phyloP scores from a whole-genome alignment of 345 rosid genomes.

The Citropsis articulata region DNA sequence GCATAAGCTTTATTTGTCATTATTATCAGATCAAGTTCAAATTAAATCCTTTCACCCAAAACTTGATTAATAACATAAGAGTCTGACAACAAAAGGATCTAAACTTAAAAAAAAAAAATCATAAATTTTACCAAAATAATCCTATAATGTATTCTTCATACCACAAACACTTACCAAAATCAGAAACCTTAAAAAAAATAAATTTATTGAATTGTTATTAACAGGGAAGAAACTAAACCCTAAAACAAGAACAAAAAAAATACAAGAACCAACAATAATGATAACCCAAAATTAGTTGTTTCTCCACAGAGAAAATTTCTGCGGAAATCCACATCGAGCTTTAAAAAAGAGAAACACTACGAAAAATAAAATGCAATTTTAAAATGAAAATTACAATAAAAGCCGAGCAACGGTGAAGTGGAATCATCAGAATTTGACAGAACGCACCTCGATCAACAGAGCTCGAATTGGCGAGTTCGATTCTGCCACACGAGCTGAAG shows the following conservation, averaged over 20 bases:
- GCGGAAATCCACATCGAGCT: not conserved
- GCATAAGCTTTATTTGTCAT: not conserved
- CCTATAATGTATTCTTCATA: not conserved
- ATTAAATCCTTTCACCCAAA: not conserved
- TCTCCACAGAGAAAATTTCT: not conserved
- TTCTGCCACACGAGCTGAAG: not conserved
- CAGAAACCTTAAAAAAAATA: not conserved
- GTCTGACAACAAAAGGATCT: not conserved
- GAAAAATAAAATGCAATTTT: not conserved
- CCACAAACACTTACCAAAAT: not conserved
- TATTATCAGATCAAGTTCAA: not conserved
- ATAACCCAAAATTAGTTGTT: not conserved
- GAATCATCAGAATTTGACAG: not conserved
- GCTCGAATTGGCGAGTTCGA: not conserved
- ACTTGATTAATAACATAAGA: not conserved
- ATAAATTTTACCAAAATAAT: not conserved
- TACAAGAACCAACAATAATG: not conserved
- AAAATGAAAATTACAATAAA: not conserved
- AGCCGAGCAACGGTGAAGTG: not conserved
- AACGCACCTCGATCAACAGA: constrained; percentile 1
- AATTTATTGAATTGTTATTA: not conserved
- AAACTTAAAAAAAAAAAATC: not conserved
- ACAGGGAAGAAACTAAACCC: not conserved
- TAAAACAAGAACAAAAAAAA: not conserved
- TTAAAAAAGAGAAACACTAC: not conserved